phyloP scores from a whole-genome alignment of 2,329 filamentous ascomycete species.

The Cladosporium sp. region DNA sequence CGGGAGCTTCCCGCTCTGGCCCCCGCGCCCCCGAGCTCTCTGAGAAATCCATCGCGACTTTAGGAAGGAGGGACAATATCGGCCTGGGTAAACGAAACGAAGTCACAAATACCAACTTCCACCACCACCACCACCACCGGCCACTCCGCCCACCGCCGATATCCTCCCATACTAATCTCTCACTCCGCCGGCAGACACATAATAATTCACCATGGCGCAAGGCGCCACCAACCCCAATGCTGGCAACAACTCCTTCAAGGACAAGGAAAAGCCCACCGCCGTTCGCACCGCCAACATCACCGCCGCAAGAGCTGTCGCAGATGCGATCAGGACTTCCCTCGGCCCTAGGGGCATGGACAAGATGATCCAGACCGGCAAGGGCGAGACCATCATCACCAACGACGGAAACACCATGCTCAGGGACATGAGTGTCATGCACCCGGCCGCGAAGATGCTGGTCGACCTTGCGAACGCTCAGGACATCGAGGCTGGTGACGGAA shows the following conservation, averaged over 20 bases:
- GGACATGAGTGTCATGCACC: slow-evolving; percentile 98
- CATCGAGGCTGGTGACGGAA: slow-evolving; percentile 97
- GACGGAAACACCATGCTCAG: slow-evolving; percentile 99
- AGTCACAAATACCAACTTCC: no score
- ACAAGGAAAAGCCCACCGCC: slow-evolving; percentile 98
- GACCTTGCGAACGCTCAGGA: slow-evolving; percentile 96
- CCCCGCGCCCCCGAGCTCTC: not conserved
- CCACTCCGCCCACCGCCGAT: no score
- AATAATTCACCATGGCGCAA: slow-evolving; percentile 31
- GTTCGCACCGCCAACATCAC: slow-evolving; percentile 96
- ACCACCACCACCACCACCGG: not conserved
- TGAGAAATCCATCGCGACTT: not conserved
- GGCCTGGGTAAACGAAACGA: not conserved
- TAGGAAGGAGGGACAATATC: not conserved
- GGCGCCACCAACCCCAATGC: slow-evolving; percentile 44
- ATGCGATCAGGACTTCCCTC: slow-evolving; percentile 95
- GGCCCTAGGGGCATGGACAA: slow-evolving; percentile 98
- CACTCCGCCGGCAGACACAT: slow-evolving; percentile 2
- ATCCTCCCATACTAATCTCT: not conserved
- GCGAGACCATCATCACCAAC: slow-evolving; percentile 98
- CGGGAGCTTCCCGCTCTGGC: not conserved
- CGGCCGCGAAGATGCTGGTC: slow-evolving; percentile 99
- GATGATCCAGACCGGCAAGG: slow-evolving; percentile 97
- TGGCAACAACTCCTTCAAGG: slow-evolving; percentile 66
- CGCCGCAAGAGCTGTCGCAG: slow-evolving; percentile 93